A percentile compares a stretch with the other conserved stretches of the same genome.
Conservation (phyloP, 2,329 filamentous ascomycete genomes). For the Didymella segeticola region DNA sequence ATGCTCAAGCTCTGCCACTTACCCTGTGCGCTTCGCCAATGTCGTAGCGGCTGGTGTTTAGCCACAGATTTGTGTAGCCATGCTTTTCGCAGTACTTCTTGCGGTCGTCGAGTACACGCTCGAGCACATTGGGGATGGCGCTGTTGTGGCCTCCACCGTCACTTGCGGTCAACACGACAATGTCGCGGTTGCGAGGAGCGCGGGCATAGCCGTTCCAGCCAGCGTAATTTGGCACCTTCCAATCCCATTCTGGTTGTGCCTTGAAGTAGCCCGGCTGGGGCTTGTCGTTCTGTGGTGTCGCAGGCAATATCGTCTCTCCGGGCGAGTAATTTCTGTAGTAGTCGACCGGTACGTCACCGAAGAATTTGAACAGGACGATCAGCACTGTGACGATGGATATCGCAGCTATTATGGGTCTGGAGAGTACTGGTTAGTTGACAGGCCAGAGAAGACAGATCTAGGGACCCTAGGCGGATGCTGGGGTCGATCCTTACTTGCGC, state of each 20-base stretch:
- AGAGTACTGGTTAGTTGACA: not conserved
- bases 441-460: not conserved
- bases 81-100: conserved; percentile 47
- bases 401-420: conserved; percentile 31
- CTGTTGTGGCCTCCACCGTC: conserved; percentile 53
- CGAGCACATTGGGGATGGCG: conserved; percentile 48
- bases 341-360: conserved; percentile 33
- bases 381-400: conserved; percentile 27
- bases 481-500: conserved; percentile 6
- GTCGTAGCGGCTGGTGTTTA: conserved; percentile 51
- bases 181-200: conserved; percentile 42
- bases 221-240: conserved; percentile 33
- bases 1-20: conserved; percentile 5
- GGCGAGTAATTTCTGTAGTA: conserved; percentile 37
- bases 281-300: conserved; percentile 28
- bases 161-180: conserved; percentile 50
- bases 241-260: conserved; percentile 41
- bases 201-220: conserved; percentile 40
- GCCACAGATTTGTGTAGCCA: conserved; percentile 49
- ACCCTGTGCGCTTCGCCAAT: conserved; percentile 47
- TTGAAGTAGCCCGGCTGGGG: conserved; percentile 44
- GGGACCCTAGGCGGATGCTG: not conserved
- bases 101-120: conserved; percentile 43
- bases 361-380: conserved; percentile 35
- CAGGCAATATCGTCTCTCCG: conserved; percentile 22